Conservation (phyloP, 2,329 filamentous ascomycete species). For the Fusarium longipes region DNA sequence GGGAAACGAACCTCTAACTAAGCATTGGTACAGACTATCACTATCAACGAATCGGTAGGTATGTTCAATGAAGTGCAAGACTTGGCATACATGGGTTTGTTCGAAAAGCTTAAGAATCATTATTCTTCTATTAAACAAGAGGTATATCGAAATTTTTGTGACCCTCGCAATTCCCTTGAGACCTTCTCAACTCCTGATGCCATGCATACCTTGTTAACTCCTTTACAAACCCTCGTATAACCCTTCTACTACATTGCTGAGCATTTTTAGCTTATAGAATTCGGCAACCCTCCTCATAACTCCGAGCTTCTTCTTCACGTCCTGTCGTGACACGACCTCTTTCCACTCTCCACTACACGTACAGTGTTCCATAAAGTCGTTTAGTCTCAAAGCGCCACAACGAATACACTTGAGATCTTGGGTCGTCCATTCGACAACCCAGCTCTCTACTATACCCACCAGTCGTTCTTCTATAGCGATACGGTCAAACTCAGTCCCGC, state of each 20-base stretch:
- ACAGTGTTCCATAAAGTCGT: slow-evolving; percentile 98
- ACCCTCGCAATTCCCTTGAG: slow-evolving; percentile 3
- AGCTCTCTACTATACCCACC: slow-evolving; percentile 78
- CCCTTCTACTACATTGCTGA: slow-evolving; percentile 78
- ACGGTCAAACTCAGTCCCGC: slow-evolving; percentile 79
- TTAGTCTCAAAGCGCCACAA: slow-evolving; percentile 79
- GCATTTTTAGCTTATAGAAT: slow-evolving; percentile 84
- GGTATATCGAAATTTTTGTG: background rate
- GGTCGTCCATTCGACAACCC: slow-evolving; percentile 82
- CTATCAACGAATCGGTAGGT: background rate
- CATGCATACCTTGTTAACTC: slow-evolving; percentile 26
- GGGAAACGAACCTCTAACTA: too few relatives aligned
- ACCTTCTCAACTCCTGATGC: slow-evolving; percentile 33
- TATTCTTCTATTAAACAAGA: slow-evolving; percentile 3
- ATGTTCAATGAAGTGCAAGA: background rate
- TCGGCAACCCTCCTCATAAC: slow-evolving; percentile 80
- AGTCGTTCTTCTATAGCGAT: slow-evolving; percentile 85
- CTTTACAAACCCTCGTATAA: slow-evolving; percentile 62
- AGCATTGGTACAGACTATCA: background rate
- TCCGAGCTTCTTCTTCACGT: slow-evolving; percentile 71
- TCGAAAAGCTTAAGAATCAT: background rate
- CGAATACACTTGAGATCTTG: slow-evolving; percentile 87
- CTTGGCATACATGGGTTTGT: background rate
- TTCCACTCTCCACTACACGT: slow-evolving; percentile 90
- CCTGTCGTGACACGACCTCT: slow-evolving; percentile 74